Evolutionary conservation across 1,139 yeast species (phyloP).

Genomic region (Kurtzmaniella natalensis): DNA sequence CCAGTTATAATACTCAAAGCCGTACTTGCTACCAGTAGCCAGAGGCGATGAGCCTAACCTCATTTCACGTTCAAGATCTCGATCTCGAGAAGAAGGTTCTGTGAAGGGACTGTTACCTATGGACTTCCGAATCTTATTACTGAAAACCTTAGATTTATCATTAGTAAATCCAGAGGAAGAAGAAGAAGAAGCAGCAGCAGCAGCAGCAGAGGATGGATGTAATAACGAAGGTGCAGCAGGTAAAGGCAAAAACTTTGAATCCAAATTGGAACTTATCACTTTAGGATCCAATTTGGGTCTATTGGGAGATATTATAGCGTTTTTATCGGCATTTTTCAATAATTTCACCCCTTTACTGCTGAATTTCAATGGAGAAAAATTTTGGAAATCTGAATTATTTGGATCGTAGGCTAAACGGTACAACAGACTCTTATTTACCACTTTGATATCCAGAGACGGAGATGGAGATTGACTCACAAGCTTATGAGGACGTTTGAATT

Average conservation of each 20-base stretch:
- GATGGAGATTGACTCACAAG: constrained; percentile 45
- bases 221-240: constrained; percentile 2
- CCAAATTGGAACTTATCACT: neutral
- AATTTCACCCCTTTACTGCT: constrained; percentile 27
- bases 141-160: constrained; percentile 6
- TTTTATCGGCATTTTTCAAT: constrained; percentile 30
- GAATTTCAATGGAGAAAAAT: constrained; percentile 29
- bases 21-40: constrained; percentile 6
- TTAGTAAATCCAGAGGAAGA: too few species aligned
- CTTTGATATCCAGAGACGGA: constrained; percentile 24
- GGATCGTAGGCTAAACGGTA: neutral
- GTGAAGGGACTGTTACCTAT: constrained; percentile 7
- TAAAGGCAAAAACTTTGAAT: constrained; percentile 3
- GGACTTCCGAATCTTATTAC: constrained; percentile 6
- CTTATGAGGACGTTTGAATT: constrained; percentile 46
- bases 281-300: constrained; percentile 12
- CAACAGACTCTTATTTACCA: constrained; percentile 6
- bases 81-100: neutral
- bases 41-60: too few species aligned
- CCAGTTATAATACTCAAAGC: constrained; percentile 26
- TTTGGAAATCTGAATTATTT: constrained; percentile 6
- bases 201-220: constrained; percentile 1
- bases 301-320: constrained; percentile 32
- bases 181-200: too few species aligned
- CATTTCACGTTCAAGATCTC: too few species aligned